Conservation (phyloP, 1,284 basidiomycete species). For the Ganoderma multipileum region DNA sequence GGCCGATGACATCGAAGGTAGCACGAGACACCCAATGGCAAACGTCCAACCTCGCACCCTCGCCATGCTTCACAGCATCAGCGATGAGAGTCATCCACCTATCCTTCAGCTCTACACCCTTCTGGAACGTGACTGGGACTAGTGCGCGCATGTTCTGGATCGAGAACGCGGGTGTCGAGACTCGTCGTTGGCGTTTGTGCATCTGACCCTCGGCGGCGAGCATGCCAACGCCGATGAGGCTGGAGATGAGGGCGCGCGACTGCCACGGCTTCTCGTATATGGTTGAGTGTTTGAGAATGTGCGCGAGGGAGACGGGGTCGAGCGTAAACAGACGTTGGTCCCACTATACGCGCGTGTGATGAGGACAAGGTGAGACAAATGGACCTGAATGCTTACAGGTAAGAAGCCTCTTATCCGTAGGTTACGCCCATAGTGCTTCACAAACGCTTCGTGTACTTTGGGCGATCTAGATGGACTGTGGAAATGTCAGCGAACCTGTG, state of each 20-base stretch:
- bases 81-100: slow-evolving; percentile 60
- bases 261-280: slow-evolving; percentile 85
- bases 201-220: slow-evolving; percentile 76
- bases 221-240: slow-evolving; percentile 80
- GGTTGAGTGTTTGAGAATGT: slow-evolving; percentile 72
- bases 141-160: slow-evolving; percentile 74
- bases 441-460: slow-evolving; percentile 56
- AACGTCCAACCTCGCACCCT: slow-evolving; percentile 59
- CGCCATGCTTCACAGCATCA: slow-evolving; percentile 32
- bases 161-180: slow-evolving; percentile 80
- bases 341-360: slow-evolving; percentile 56
- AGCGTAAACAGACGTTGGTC: slow-evolving; percentile 78
- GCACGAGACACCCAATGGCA: slow-evolving; percentile 78
- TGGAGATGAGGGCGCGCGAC: slow-evolving; percentile 73
- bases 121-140: slow-evolving; percentile 72
- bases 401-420: slow-evolving; percentile 69
- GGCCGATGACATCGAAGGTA: slow-evolving; percentile 83
- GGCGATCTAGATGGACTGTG: slow-evolving; percentile 63
- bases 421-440: slow-evolving; percentile 47
- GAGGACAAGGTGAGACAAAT: not conserved
- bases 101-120: slow-evolving; percentile 67
- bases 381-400: slow-evolving; percentile 54
- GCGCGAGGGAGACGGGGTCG: slow-evolving; percentile 72
- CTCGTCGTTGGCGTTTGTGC: slow-evolving; percentile 78
- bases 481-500: slow-evolving; percentile 4